phyloP scores from a whole-genome alignment of 2,329 filamentous ascomycete genomes.

The Microthyrium microscopicum region DNA sequence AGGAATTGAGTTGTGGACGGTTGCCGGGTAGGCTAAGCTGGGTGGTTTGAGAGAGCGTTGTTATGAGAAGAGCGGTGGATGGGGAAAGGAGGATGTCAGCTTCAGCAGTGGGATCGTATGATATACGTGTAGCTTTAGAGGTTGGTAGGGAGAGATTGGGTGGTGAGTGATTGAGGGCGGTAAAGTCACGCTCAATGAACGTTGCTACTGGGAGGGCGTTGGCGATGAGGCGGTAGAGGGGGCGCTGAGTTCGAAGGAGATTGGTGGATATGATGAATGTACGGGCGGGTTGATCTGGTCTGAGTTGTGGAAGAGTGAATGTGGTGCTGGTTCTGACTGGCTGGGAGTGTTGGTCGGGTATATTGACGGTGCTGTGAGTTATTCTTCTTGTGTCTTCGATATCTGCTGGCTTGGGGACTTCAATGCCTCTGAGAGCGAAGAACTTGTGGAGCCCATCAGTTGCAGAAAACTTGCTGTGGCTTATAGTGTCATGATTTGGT shows the following conservation, averaged over 20 bases:
- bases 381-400: too few relatives aligned
- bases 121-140: slow-evolving; percentile 5
- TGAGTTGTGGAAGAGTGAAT: not conserved
- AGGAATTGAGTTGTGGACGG: slow-evolving; percentile 22
- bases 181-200: slow-evolving; percentile 46
- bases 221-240: slow-evolving; percentile 34
- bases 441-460: too few relatives aligned
- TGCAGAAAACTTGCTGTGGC: too few relatives aligned
- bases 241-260: slow-evolving; percentile 25
- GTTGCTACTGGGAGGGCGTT: slow-evolving; percentile 30
- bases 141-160: slow-evolving; percentile 9
- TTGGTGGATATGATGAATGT: slow-evolving; percentile 37
- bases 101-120: slow-evolving; percentile 24
- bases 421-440: too few relatives aligned
- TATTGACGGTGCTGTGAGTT: too few relatives aligned
- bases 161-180: too few relatives aligned
- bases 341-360: too few relatives aligned
- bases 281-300: slow-evolving; percentile 12
- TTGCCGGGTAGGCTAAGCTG: slow-evolving; percentile 55
- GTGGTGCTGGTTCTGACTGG: slow-evolving; percentile 2
- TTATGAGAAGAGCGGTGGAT: slow-evolving; percentile 49
- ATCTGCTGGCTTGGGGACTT: too few relatives aligned
- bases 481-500: too few relatives aligned
- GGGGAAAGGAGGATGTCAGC: slow-evolving; percentile 62
- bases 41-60: slow-evolving; percentile 53